Conservation (phyloP, 2,329 filamentous ascomycete species). For the Dactylellina drechsleri region DNA sequence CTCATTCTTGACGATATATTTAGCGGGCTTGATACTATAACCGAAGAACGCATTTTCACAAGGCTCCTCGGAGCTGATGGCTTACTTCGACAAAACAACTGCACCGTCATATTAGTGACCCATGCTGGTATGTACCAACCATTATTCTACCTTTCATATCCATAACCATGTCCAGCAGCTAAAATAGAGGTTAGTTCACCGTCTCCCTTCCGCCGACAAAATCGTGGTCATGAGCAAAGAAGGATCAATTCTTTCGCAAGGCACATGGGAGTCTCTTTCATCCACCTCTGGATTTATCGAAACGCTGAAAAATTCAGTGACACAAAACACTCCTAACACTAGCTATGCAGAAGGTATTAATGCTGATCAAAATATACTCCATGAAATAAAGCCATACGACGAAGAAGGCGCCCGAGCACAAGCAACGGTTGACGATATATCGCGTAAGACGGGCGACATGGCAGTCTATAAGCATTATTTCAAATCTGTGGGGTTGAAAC, state of each 20-base stretch:
- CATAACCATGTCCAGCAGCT: neutral
- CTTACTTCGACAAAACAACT: slow-evolving; percentile 60
- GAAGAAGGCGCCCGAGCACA: slow-evolving; percentile 17
- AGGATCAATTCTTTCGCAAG: slow-evolving; percentile 31
- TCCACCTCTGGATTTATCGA: slow-evolving; percentile 21
- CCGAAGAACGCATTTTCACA: slow-evolving; percentile 63
- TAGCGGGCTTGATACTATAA: slow-evolving; percentile 63
- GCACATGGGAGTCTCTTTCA: slow-evolving; percentile 28
- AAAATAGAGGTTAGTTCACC: slow-evolving; percentile 21
- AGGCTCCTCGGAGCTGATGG: slow-evolving; percentile 62
- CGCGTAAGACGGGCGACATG: slow-evolving; percentile 47
- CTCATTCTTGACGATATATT: slow-evolving; percentile 63
- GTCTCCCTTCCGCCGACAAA: slow-evolving; percentile 27
- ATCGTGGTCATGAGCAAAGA: slow-evolving; percentile 40
- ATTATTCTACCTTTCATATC: neutral
- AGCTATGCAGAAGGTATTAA: slow-evolving; percentile 15
- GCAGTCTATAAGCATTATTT: slow-evolving; percentile 44
- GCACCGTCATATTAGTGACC: slow-evolving; percentile 61
- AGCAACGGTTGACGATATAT: slow-evolving; percentile 34
- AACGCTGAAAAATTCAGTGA: slow-evolving; percentile 14
- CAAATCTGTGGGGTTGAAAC: slow-evolving; percentile 29
- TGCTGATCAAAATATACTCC: slow-evolving; percentile 32
- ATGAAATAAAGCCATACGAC: slow-evolving; percentile 27
- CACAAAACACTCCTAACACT: neutral
- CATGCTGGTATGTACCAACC: slow-evolving; percentile 58